Evolutionary conservation across 176 grass and related monocot genomes (phyloP), one percentile per base, ranked within the genome.

Genomic region (Oryza glumipatula): DNA sequence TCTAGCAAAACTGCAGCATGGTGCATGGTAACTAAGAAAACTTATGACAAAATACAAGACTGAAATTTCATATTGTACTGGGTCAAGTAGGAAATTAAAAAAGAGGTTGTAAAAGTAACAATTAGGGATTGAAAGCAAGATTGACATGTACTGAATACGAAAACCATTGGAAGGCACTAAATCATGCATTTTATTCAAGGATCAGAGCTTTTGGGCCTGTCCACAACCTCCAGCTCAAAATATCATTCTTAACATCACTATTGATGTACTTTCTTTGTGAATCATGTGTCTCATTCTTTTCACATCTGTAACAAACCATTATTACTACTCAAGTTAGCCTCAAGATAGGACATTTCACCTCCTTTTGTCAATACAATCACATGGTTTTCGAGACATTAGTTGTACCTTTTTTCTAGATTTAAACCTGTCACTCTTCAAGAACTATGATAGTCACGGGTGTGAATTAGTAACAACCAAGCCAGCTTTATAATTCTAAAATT

Each of bases 341-440:
- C 43, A 44, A 2, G 41, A 43, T 43, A 43, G 41, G 41, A 43
- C 41, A 43, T 43, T 43, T 43, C 43, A 44, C 43, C 43, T 44
- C 1, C 9, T 44, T 44, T 38, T 67, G 2, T 64, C 9, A 47
- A 4, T 44, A 32, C 51, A 64, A 36, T 36, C 26, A 24, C 38
- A 47, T 46, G 17, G 7, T 85, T 78, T 19, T 70, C 7, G 2
- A 30, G 44, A 10, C 44, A 30, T 80, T 9, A 73, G 15, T 1
- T 73, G n/a, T 67, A 39, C 68, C 6, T 73, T 76, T 9, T 73
- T 17, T 52, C 21, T 80, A 4, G 77, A 74, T 80, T 33, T 48
- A 43, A 81, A 23, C 51, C 68, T 65, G 13, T 22, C 39, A 49
- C 73, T 74, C 45, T 11, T 67, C 9, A 22, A 67, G 63, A 74